Evolutionary conservation across 1,284 basidiomycete genomes (phyloP), one percentile per base, ranked within the genome.

Genomic region (Sphaerobolus stellatus): DNA sequence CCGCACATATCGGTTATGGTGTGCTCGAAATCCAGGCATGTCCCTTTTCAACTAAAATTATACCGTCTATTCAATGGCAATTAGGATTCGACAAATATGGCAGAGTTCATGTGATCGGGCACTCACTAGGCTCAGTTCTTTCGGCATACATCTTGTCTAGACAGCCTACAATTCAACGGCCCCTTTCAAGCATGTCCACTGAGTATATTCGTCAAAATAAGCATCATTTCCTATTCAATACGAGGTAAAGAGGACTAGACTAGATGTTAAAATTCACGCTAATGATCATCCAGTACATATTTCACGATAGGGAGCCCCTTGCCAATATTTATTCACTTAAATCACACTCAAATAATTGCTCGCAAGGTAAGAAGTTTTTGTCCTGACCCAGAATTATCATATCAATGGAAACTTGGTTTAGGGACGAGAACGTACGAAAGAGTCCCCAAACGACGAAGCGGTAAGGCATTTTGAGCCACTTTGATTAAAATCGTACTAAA

Each of bases 281-380:
- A 56, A 28, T 62, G 61, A n/a, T 49, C 66, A 64, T 31, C 66
- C 4, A 72, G 72, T 55, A 72, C 71, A 57, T 67, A 80, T 18
- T 81, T 78, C 63, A 68, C 77, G 7, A 68, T 74, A 14, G 80
- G 80, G 5, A 77, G 75, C 50, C 80, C 80, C 1, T 66, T 81
- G 1, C 74, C 77, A 1, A 67, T 82, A 27, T 80, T 81, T 62
- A 66, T 80, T 11, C 78, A 78, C 57, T 65, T 82, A 5, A 72
- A 78, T 50, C 75, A 77, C 40, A 71, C 76, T 0, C 79, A 80
- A 58, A 61, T 81, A 16, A 77, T 80, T 58, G 78, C 80, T 0
- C 67, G 80, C 16, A 73, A 73, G 59, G 67, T 67, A 24, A 13
- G 52, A 48, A 9, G 13, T 43, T 43, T 22, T 11, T 6, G 41